Percentiles rank a stretch among this genome's conserved stretches.
Evolutionary conservation across 2,329 filamentous ascomycete species (phyloP).

Genomic region (Didymosphaeria variabile): DNA sequence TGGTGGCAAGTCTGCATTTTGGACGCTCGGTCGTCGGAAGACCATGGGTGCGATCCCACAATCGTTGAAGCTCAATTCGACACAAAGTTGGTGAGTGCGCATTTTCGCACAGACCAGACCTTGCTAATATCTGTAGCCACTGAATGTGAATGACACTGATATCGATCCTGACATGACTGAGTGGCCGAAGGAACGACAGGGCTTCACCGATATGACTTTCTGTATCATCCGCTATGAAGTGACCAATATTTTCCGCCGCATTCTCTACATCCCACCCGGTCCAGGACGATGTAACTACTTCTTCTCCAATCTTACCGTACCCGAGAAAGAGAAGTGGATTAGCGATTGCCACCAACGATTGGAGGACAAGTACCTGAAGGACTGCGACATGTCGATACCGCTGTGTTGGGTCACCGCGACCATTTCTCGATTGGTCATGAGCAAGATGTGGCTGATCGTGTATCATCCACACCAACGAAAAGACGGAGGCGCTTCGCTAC

Average conservation of each 20-base stretch:
- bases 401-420: slow-evolving; percentile 75
- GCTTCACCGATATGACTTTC: slow-evolving; percentile 68
- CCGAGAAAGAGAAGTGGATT: slow-evolving; percentile 61
- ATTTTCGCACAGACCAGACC: neutral
- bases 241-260: slow-evolving; percentile 56
- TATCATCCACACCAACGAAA: slow-evolving; percentile 76
- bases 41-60: slow-evolving; percentile 69
- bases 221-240: slow-evolving; percentile 64
- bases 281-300: slow-evolving; percentile 53
- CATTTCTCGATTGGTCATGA: slow-evolving; percentile 74
- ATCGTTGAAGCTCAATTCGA: slow-evolving; percentile 68
- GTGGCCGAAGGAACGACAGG: slow-evolving; percentile 57
- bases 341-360: slow-evolving; percentile 57
- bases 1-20: slow-evolving; percentile 70
- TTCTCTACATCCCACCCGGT: slow-evolving; percentile 56
- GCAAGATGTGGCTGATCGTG: slow-evolving; percentile 79
- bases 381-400: slow-evolving; percentile 64
- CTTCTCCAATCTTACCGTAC: slow-evolving; percentile 55
- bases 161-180: slow-evolving; percentile 60
- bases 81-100: slow-evolving; percentile 58
- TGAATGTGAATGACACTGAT: slow-evolving; percentile 66
- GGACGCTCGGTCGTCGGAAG: slow-evolving; percentile 68
- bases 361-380: slow-evolving; percentile 59
- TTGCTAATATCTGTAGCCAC: slow-evolving; percentile 48
- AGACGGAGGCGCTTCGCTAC: slow-evolving; percentile 63